Percentiles rank a stretch among this genome's conserved stretches.
phyloP scores from a whole-genome alignment of 129 eudicot genomes.

The Centaurea solstitialis region DNA sequence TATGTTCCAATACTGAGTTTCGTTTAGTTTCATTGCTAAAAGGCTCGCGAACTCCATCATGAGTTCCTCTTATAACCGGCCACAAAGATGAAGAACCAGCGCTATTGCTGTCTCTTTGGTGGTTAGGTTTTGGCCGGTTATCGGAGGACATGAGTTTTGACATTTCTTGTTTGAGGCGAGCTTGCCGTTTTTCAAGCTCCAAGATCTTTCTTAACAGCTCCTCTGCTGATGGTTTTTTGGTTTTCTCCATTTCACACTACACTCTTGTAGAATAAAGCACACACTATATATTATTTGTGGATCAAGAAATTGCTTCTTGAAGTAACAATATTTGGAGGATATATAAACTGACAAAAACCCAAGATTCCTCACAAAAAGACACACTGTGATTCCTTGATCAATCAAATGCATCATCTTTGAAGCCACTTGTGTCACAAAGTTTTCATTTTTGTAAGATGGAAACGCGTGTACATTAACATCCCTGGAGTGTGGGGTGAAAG shows the following conservation, averaged over 20 bases:
- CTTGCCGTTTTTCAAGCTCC: slow-evolving; percentile 64
- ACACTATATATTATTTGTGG: neutral
- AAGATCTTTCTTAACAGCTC: slow-evolving; percentile 80
- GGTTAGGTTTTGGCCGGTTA: slow-evolving; percentile 9
- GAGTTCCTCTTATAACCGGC: too few species aligned
- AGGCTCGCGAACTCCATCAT: slow-evolving; percentile 16
- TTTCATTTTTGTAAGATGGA: too few species aligned
- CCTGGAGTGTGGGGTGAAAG: too few species aligned
- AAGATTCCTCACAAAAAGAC: neutral
- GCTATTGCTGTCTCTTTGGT: slow-evolving; percentile 16
- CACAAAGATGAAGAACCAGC: too few species aligned
- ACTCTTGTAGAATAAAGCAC: slow-evolving; percentile 13
- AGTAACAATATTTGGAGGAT: neutral
- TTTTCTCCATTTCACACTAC: slow-evolving; percentile 23
- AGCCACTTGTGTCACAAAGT: neutral
- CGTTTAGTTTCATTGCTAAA: slow-evolving; percentile 49
- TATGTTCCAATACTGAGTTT: slow-evolving; percentile 63
- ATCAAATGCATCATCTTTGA: neutral
- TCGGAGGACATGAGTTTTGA: slow-evolving; percentile 46
- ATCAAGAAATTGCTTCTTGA: slow-evolving; percentile 16
- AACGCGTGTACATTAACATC: too few species aligned
- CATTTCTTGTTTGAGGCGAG: slow-evolving; percentile 62
- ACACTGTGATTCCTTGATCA: neutral
- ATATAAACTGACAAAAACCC: neutral
- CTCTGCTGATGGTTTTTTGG: slow-evolving; percentile 46